Conservation (phyloP, 208 protist genomes). For the Crithidia mellificae region DNA sequence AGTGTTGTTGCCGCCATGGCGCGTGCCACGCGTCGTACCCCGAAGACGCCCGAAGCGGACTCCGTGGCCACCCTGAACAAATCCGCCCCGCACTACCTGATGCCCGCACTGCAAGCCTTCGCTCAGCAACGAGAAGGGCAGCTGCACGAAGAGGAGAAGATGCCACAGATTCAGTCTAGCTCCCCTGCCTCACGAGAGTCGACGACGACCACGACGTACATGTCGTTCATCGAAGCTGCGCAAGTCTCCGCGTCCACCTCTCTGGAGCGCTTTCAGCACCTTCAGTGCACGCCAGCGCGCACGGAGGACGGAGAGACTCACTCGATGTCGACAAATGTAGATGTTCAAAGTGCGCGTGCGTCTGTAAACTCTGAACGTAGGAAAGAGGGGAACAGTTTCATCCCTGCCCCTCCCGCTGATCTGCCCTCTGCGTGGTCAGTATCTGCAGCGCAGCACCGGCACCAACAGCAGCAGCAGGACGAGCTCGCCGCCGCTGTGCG, state of each 20-base stretch:
- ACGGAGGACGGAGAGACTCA: background rate
- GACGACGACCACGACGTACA: background rate
- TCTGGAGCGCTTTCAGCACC: constrained; percentile 4
- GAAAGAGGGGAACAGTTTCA: background rate
- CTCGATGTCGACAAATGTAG: background rate
- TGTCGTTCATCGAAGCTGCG: constrained; percentile 14
- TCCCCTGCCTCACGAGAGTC: too few relatives aligned
- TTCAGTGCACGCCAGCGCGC: background rate
- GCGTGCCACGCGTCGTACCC: background rate
- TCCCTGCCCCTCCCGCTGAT: background rate
- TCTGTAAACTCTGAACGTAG: too few relatives aligned
- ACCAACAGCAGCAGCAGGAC: background rate
- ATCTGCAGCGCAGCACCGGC: too few relatives aligned
- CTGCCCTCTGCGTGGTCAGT: background rate
- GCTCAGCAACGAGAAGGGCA: constrained; percentile 15
- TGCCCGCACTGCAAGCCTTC: constrained; percentile 13
- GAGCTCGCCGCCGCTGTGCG: constrained; percentile 22
- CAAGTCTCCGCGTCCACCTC: background rate
- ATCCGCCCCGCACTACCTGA: constrained; percentile 9
- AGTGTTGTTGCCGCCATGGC: constrained; percentile 12
- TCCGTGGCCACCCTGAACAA: background rate
- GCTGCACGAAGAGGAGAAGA: too few relatives aligned
- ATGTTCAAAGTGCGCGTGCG: background rate
- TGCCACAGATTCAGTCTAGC: too few relatives aligned
- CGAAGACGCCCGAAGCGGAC: background rate